Base-by-base conservation (phyloP, 2,329 filamentous ascomycete species). In the Achaetomium macrosporum region DNA sequence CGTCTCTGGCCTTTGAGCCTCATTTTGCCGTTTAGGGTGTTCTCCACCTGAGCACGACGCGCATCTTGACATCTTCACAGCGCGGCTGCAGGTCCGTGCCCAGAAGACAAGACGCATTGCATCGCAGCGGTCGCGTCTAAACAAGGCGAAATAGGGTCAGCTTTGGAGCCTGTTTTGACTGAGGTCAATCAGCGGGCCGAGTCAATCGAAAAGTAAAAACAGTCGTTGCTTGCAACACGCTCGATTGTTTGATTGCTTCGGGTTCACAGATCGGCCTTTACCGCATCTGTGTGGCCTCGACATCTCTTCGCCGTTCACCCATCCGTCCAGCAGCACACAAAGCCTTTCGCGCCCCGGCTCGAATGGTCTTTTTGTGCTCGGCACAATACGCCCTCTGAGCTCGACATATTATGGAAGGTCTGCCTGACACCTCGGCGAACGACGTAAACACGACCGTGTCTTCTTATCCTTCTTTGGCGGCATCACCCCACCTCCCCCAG, bases 381-480 rank as follows among this genome's bases (percentile, higher is more conserved):
- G 53, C 58, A 59, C 64, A 25, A 25, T 57, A 57, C 61, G 68
- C 30, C 69, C 68, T 66, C 63, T 57, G 58, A 61, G 62, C 63
- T 61, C 61, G 65, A 66, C 69, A 64, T 67, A 75, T 71, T 70
- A 80, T 80, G 77, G 76, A 79, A 74, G 73, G 73, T 69, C 57
- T 61, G 60, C 71, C 72, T 66, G 73, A 76, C 62, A 78, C 77
- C 65, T 73, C 73, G 69, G 71, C 76, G 69, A 77, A 79, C 73
- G 74, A 72, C 71, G 75, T 79, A 76, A 77, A 76, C 74, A 72
- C 76, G 58, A 73, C 74, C 60, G 73, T 73, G 52, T 71, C 75
- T 63, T 69, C 72, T 59, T 71, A 71, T 42, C 62, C 70, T 55
- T 78, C 76, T 59, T 74, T 76, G 78, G 58, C 71, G 56, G 30